phyloP scores from a whole-genome alignment of 768 basidiomycete species.

The Kwoniella dejecticola region DNA sequence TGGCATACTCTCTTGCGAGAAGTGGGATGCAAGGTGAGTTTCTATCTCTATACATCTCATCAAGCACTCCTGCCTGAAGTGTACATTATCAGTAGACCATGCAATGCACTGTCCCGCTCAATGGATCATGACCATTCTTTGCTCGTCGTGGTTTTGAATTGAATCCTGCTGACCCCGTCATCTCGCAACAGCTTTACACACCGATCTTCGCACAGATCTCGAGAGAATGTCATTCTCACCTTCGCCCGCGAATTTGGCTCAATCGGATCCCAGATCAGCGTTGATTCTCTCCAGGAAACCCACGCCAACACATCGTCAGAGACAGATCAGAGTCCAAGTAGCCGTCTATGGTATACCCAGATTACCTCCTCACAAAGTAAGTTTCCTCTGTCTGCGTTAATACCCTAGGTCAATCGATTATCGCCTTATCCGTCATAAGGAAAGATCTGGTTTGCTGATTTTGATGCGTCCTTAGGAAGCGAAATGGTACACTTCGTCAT shows the following conservation, averaged over 20 bases:
- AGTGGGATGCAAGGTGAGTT: constrained; percentile 53
- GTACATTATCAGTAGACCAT: too few species aligned
- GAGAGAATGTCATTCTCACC: constrained; percentile 50
- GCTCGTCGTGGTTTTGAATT: too few species aligned
- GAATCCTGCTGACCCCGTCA: too few species aligned
- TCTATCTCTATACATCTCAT: too few species aligned
- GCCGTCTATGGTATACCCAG: constrained; percentile 40
- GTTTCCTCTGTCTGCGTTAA: constrained; percentile 9
- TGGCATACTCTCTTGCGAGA: constrained; percentile 49
- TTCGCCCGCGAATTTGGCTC: constrained; percentile 19
- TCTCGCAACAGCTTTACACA: constrained; percentile 52
- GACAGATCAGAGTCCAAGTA: constrained; percentile 44
- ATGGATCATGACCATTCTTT: too few species aligned
- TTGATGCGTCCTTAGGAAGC: constrained; percentile 31
- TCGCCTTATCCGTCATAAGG: too few species aligned
- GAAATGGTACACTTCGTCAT: constrained; percentile 52
- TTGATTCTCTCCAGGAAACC: constrained; percentile 26
- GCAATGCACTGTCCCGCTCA: too few species aligned
- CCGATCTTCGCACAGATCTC: constrained; percentile 42
- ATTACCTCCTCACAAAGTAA: constrained; percentile 46
- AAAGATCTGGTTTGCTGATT: not conserved
- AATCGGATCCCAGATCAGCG: constrained; percentile 13
- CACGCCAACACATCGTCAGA: constrained; percentile 37
- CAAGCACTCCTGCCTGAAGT: too few species aligned
- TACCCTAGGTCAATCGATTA: too few species aligned